Conservation (phyloP, 2,329 filamentous ascomycete genomes). For the Sporothrix inflata region DNA sequence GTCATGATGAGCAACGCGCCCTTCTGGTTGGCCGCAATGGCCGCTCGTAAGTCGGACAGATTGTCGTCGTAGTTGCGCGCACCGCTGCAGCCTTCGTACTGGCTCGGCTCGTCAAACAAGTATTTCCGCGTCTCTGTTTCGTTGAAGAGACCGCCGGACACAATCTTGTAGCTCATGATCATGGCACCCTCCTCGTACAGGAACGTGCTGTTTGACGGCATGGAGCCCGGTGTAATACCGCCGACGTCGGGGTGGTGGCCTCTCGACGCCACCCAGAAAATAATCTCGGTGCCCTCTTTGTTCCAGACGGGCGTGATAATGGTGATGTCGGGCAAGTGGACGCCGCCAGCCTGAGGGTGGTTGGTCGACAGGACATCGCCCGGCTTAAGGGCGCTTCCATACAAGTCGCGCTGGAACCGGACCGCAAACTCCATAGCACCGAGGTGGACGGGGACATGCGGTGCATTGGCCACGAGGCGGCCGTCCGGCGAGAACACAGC, state of each 20-base stretch:
- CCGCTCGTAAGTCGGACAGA: conserved; percentile 74
- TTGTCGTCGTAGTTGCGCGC: conserved; percentile 60
- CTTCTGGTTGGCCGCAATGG: conserved; percentile 75
- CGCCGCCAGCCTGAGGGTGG: conserved; percentile 61
- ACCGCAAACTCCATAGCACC: conserved; percentile 85
- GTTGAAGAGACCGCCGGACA: conserved; percentile 49
- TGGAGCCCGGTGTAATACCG: conserved; percentile 70
- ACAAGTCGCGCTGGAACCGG: conserved; percentile 74
- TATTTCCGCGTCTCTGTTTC: conserved; percentile 71
- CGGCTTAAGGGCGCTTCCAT: conserved; percentile 74
- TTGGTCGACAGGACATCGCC: conserved; percentile 84
- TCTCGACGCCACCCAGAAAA: conserved; percentile 80
- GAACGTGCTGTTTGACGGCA: conserved; percentile 43
- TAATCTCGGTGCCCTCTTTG: conserved; percentile 59
- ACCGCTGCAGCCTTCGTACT: conserved; percentile 43
- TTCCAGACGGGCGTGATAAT: conserved; percentile 80
- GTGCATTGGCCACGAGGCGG: conserved; percentile 76
- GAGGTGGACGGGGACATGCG: conserved; percentile 78
- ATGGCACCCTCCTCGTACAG: conserved; percentile 50
- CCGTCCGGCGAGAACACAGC: conserved; percentile 77
- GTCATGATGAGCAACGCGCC: conserved; percentile 71
- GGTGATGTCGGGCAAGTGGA: conserved; percentile 81
- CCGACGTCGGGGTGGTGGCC: conserved; percentile 86
- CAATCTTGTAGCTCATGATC: conserved; percentile 45
- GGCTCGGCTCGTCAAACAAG: conserved; percentile 38